Evolutionary conservation across 73 alveolate species (phyloP).

Genomic region (Breviolum minutum): DNA sequence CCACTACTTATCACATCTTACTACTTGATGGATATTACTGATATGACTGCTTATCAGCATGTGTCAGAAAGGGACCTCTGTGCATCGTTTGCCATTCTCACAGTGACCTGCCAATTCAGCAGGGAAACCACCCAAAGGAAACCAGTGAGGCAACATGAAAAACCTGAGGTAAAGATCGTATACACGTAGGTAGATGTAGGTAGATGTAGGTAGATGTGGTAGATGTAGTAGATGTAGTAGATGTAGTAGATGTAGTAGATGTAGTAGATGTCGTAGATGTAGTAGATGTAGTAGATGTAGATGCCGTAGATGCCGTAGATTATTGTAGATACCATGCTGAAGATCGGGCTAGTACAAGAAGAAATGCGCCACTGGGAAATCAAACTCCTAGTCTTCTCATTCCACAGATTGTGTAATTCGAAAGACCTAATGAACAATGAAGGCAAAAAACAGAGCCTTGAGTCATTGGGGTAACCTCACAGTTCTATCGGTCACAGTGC

Average conservation of each 20-base stretch:
- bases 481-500: no score
- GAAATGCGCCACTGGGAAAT: not conserved
- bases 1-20: not conserved
- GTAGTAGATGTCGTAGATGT: no score
- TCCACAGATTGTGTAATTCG: not conserved
- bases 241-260: no score
- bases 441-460: not conserved
- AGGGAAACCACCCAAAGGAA: no score
- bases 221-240: no score
- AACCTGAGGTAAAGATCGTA: no score
- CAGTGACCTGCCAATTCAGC: slow-evolving; percentile 32
- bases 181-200: not conserved
- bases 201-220: no score
- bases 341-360: no score
- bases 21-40: not conserved
- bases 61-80: not conserved
- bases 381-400: not conserved
- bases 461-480: not conserved
- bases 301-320: no score
- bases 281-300: no score
- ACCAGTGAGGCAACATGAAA: no score
- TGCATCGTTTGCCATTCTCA: slow-evolving; percentile 36
- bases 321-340: no score
- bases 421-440: not conserved
- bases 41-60: not conserved